Evolutionary conservation across 2,329 filamentous ascomycete genomes (phyloP).

Genomic region (Verticillium tricorpus): DNA sequence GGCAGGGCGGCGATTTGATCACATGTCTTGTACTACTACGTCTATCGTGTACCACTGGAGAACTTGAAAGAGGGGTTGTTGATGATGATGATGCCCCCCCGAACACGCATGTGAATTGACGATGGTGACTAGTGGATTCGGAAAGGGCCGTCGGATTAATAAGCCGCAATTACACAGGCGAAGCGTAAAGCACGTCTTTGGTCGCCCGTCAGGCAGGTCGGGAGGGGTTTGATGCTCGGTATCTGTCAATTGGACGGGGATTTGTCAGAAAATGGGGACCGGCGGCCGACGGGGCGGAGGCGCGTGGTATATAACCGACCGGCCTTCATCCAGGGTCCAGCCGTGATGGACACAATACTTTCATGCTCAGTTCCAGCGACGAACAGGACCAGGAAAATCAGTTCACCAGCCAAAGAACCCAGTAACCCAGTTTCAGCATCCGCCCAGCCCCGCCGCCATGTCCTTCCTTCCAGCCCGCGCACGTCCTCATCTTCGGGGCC

Average conservation of each 20-base stretch:
- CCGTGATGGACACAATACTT: too few relatives aligned
- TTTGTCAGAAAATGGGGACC: neutral
- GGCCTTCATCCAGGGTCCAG: neutral
- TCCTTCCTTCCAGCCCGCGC: slow-evolving; percentile 4
- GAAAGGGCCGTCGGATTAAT: slow-evolving; percentile 22
- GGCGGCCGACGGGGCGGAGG: neutral
- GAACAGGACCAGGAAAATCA: too few relatives aligned
- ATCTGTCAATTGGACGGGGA: neutral
- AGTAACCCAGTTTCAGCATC: neutral
- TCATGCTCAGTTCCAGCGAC: too few relatives aligned
- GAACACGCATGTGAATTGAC: too few relatives aligned
- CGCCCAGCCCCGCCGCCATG: neutral
- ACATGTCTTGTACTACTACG: too few relatives aligned
- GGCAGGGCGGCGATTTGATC: too few relatives aligned
- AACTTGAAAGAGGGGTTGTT: too few relatives aligned
- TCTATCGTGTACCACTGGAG: too few relatives aligned
- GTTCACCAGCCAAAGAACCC: too few relatives aligned
- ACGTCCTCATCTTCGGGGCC: slow-evolving; percentile 26
- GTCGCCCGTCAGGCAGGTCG: neutral
- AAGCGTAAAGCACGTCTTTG: neutral
- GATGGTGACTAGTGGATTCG: neutral
- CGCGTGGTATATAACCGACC: neutral
- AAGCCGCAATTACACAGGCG: too few relatives aligned
- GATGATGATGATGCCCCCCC: slow-evolving; percentile 15
- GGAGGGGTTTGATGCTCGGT: neutral